Evolutionary conservation across 768 basidiomycete species (phyloP).

Genomic region (Boletus insuetus): DNA sequence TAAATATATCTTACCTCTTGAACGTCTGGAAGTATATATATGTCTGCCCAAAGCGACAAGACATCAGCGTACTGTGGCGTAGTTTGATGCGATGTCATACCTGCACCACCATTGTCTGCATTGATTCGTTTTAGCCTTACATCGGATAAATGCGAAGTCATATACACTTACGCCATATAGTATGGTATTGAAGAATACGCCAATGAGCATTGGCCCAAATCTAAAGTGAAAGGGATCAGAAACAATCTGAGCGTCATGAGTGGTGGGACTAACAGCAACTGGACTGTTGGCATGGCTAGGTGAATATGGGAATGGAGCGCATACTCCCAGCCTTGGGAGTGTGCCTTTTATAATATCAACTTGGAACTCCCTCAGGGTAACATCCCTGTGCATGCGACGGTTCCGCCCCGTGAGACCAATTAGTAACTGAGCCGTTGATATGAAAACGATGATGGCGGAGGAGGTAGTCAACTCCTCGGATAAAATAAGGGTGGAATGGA

Average conservation of each 20-base stretch:
- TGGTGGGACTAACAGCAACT: not conserved
- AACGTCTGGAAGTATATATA: constrained; percentile 47
- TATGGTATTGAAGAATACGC: constrained; percentile 16
- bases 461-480: not conserved
- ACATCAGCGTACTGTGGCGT: not conserved
- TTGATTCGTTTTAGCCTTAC: not conserved
- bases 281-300: not conserved
- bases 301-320: not conserved
- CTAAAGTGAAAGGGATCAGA: constrained; percentile 39
- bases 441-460: not conserved
- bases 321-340: not conserved
- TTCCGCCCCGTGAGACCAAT: not conserved
- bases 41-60: constrained; percentile 27
- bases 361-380: not conserved
- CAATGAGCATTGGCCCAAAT: constrained; percentile 30
- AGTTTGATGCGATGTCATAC: not conserved
- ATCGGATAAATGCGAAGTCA: not conserved
- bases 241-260: not conserved
- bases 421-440: not conserved
- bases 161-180: constrained; percentile 13
- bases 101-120: constrained; percentile 14
- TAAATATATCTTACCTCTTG: constrained; percentile 30
- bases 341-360: not conserved
- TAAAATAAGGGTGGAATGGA: not conserved
- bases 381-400: not conserved